Evolutionary conservation across 768 basidiomycete genomes (phyloP).

Genomic region (Daedaleopsis nitida): DNA sequence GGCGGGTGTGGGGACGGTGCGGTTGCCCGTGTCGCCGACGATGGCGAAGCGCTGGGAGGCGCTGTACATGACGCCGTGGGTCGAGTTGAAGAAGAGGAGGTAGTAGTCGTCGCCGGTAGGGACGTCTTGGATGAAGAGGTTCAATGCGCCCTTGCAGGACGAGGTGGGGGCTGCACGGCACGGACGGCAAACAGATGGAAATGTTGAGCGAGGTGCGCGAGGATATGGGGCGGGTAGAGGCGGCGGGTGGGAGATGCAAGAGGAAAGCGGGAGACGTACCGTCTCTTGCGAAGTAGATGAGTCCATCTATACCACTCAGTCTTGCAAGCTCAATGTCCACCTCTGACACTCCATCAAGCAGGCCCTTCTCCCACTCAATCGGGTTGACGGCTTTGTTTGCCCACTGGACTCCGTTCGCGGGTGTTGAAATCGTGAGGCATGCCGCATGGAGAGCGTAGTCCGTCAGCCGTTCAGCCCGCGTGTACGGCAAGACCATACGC

Average conservation of each 20-base stretch:
- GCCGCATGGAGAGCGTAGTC: slow-evolving; percentile 27
- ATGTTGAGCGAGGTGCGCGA: slow-evolving; percentile 1
- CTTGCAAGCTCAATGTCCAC: slow-evolving; percentile 76
- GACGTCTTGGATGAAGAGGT: slow-evolving; percentile 63
- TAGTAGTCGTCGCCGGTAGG: slow-evolving; percentile 79
- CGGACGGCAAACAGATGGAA: too few species aligned
- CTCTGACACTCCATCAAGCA: slow-evolving; percentile 57
- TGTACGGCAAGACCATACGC: neutral
- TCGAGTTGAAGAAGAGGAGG: slow-evolving; percentile 72
- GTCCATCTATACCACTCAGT: slow-evolving; percentile 55
- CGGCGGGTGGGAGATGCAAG: neutral
- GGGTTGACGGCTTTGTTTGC: slow-evolving; percentile 53
- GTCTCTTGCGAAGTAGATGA: slow-evolving; percentile 64
- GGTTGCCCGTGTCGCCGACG: slow-evolving; percentile 41
- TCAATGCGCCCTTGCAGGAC: slow-evolving; percentile 41
- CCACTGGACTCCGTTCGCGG: slow-evolving; percentile 51
- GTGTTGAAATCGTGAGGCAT: slow-evolving; percentile 55
- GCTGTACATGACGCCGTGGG: slow-evolving; percentile 61
- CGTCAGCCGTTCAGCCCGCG: neutral
- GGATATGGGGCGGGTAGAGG: slow-evolving; percentile 29
- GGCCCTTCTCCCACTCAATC: slow-evolving; percentile 67
- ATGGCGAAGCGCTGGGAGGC: slow-evolving; percentile 69
- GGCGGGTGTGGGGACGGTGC: slow-evolving; percentile 38
- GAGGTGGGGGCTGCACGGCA: slow-evolving; percentile 38
- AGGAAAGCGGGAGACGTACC: slow-evolving; percentile 46